Conservation (phyloP, 163 green algal species). For the Chlamydomonas reinhardtii region DNA sequence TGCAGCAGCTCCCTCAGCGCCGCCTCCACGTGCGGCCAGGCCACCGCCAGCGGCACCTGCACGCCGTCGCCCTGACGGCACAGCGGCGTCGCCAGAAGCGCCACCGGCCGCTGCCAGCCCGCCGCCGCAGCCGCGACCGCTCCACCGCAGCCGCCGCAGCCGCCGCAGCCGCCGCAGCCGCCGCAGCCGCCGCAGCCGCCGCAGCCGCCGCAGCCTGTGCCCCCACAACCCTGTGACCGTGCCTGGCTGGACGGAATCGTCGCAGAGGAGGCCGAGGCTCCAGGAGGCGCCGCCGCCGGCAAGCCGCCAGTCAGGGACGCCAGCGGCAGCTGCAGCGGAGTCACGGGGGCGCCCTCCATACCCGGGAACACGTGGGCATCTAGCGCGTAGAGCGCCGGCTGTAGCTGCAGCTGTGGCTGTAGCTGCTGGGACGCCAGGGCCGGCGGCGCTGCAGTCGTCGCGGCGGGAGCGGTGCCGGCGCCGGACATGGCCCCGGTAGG, state of each 20-base stretch:
- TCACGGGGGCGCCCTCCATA: slow-evolving; percentile 69
- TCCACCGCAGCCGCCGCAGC: neutral
- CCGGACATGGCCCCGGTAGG: too few species aligned
- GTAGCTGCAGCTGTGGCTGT: too few species aligned
- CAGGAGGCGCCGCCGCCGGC: neutral
- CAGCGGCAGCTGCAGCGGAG: neutral
- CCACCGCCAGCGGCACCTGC: slow-evolving; percentile 39
- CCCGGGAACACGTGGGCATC: slow-evolving; percentile 67
- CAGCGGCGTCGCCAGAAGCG: slow-evolving; percentile 40
- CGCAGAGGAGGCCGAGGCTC: too few species aligned
- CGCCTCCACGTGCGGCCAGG: neutral
- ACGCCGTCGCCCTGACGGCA: slow-evolving; percentile 26
- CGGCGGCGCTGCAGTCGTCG: too few species aligned
- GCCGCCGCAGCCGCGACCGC: neutral
- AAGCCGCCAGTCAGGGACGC: neutral
- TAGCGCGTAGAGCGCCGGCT: slow-evolving; percentile 27
- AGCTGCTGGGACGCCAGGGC: too few species aligned
- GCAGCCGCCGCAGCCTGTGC: neutral
- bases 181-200: neutral
- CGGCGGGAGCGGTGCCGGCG: too few species aligned
- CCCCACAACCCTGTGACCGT: too few species aligned
- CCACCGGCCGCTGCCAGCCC: neutral
- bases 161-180: neutral
- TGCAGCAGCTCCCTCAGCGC: neutral
- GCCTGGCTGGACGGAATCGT: too few species aligned